These are phyloP conservation scores for Gonapodya prolifera DNA, from an alignment of 192 early-diverging fungal genomes.

Conservation along the genomic window DNA sequence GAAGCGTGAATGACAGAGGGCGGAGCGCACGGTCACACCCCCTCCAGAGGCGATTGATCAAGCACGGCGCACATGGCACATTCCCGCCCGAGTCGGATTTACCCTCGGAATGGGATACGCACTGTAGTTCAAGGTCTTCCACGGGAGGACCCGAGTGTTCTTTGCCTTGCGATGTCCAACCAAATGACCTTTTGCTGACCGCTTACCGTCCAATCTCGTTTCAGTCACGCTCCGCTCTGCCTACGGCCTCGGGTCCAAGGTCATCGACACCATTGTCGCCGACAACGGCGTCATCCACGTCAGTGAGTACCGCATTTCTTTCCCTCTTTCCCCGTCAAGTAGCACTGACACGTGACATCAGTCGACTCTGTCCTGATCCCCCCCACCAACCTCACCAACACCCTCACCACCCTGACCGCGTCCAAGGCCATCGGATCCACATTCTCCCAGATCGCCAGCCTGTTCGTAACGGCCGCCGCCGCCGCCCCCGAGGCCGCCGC, in stretches of 20 bases:
- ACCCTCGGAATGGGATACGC: too few species aligned
- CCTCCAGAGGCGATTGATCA: too few species aligned
- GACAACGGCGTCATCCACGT: background rate
- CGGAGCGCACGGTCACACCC: too few species aligned
- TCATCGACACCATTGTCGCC: background rate
- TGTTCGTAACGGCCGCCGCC: background rate
- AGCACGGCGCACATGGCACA: too few species aligned
- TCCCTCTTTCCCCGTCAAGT: background rate
- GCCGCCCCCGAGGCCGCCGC: background rate
- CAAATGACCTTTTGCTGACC: too few species aligned
- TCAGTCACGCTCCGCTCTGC: background rate
- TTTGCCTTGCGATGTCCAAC: too few species aligned
- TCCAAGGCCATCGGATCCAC: background rate
- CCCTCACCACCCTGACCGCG: background rate
- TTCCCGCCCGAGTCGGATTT: too few species aligned
- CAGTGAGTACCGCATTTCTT: background rate
- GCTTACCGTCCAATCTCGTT: too few species aligned
- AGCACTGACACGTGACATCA: background rate
- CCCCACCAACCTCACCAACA: background rate
- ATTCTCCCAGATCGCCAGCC: background rate
- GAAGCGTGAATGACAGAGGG: too few species aligned
- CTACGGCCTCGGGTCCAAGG: background rate
- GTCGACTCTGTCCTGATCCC: background rate
- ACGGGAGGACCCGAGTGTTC: too few species aligned
- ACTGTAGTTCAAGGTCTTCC: too few species aligned